These are phyloP conservation scores for Monosporascus sp. DNA, from an alignment of 2,329 filamentous ascomycete species.

Conservation along the genomic window DNA sequence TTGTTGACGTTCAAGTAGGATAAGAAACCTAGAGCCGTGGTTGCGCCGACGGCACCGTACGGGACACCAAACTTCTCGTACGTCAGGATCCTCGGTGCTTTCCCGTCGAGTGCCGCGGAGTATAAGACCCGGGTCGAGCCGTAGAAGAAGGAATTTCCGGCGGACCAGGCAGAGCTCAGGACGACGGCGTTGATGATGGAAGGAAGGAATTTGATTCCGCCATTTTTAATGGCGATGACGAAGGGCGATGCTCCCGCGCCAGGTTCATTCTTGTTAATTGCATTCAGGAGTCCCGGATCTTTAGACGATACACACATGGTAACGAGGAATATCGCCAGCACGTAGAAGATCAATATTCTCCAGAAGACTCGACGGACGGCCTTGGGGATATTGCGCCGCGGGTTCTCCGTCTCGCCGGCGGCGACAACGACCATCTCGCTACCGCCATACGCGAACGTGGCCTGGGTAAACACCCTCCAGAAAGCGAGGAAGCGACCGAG, in stretches of 20 bases:
- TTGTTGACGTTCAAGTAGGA: conserved; percentile 59
- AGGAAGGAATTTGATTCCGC: conserved; percentile 55
- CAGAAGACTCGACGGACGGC: conserved; percentile 67
- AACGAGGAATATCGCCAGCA: conserved; percentile 53
- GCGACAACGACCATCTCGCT: conserved; percentile 37
- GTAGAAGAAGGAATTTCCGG: conserved; percentile 29
- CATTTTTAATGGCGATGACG: conserved; percentile 59
- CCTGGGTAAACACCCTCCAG: conserved; percentile 41
- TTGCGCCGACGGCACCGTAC: conserved; percentile 50
- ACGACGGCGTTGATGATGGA: conserved; percentile 65
- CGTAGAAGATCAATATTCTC: conserved; percentile 62
- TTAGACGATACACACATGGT: conserved; percentile 29
- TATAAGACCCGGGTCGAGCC: conserved; percentile 27
- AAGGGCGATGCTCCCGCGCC: conserved; percentile 47
- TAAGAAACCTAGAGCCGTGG: conserved; percentile 56
- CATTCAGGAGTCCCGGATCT: conserved; percentile 27
- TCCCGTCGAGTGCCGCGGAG: conserved; percentile 46
- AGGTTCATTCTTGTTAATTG: conserved; percentile 19
- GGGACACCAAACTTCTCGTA: conserved; percentile 57
- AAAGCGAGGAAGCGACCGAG: conserved; percentile 39
- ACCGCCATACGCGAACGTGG: conserved; percentile 44
- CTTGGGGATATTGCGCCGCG: conserved; percentile 56
- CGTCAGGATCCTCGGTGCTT: conserved; percentile 45
- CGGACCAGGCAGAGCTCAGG: conserved; percentile 36
- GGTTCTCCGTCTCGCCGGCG: conserved; percentile 58